Evolutionary conservation across 2,329 filamentous ascomycete genomes (phyloP).

Genomic region (Alternaria sp.): DNA sequence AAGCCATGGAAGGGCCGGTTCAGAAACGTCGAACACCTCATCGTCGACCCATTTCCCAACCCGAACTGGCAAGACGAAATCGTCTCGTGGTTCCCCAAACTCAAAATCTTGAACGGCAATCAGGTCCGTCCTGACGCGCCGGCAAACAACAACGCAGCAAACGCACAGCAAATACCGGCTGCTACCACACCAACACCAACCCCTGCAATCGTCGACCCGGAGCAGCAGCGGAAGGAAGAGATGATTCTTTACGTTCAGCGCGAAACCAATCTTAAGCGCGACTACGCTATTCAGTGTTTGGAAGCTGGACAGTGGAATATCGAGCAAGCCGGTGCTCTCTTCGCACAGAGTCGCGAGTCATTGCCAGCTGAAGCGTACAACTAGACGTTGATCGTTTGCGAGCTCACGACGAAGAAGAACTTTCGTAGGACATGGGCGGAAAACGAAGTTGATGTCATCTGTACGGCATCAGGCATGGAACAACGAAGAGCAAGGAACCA

Average conservation of each 20-base stretch:
- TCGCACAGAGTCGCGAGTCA: constrained; percentile 72
- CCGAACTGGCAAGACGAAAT: constrained; percentile 70
- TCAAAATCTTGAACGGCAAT: constrained; percentile 76
- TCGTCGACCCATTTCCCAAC: constrained; percentile 60
- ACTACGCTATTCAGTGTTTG: constrained; percentile 83
- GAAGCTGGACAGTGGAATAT: constrained; percentile 81
- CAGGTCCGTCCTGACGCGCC: constrained; percentile 73
- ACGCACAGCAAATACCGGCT: constrained; percentile 4
- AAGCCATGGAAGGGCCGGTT: constrained; percentile 82
- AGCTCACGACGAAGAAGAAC: neutral
- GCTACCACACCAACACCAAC: constrained; percentile 24
- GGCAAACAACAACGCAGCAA: constrained; percentile 12
- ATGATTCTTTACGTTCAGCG: constrained; percentile 73
- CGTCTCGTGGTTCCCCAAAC: constrained; percentile 80
- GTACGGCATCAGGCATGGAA: neutral
- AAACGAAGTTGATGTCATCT: neutral
- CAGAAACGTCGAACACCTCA: constrained; percentile 77
- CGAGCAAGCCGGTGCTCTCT: constrained; percentile 74
- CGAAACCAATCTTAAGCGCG: constrained; percentile 78
- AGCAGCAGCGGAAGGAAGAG: constrained; percentile 64
- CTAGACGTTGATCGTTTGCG: constrained; percentile 10
- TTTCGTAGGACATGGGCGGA: neutral
- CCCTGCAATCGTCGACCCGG: constrained; percentile 3
- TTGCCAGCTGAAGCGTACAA: constrained; percentile 53
- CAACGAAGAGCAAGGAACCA: neutral